Conservation (phyloP, 495 filamentous ascomycete genomes). For the Hypoxylon cercidicola region DNA sequence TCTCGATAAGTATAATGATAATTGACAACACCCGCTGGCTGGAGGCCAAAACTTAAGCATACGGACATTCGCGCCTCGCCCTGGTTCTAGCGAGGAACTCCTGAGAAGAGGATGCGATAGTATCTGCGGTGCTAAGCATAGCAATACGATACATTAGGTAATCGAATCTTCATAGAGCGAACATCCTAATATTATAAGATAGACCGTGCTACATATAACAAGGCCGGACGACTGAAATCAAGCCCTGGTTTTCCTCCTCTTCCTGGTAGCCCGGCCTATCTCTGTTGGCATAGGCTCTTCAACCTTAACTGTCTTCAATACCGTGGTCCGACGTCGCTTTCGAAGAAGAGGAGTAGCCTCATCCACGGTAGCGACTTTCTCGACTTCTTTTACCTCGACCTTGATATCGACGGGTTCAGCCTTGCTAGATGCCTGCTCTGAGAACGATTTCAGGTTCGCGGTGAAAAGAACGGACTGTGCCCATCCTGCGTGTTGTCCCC, state of each 20-base stretch:
- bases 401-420: constrained; percentile 62
- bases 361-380: constrained; percentile 31
- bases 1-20: no score
- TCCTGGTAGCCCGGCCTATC: constrained; percentile 25
- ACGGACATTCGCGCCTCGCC: no score
- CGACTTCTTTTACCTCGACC: constrained; percentile 43
- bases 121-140: no score
- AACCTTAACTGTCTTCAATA: constrained; percentile 33
- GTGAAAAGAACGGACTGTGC: constrained; percentile 97
- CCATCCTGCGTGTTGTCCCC: constrained; percentile 97
- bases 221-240: constrained; percentile 11
- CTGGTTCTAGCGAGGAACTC: no score
- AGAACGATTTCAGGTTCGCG: constrained; percentile 88
- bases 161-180: neutral
- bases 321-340: constrained; percentile 20
- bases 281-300: constrained; percentile 24
- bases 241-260: constrained; percentile 24
- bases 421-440: constrained; percentile 64
- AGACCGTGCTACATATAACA: neutral
- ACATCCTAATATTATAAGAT: neutral
- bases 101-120: no score
- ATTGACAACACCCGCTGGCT: no score
- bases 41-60: no score
- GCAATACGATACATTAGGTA: no score
- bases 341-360: constrained; percentile 16